Conservation (phyloP, 768 basidiomycete genomes). For the Dentipellis fragilis region DNA sequence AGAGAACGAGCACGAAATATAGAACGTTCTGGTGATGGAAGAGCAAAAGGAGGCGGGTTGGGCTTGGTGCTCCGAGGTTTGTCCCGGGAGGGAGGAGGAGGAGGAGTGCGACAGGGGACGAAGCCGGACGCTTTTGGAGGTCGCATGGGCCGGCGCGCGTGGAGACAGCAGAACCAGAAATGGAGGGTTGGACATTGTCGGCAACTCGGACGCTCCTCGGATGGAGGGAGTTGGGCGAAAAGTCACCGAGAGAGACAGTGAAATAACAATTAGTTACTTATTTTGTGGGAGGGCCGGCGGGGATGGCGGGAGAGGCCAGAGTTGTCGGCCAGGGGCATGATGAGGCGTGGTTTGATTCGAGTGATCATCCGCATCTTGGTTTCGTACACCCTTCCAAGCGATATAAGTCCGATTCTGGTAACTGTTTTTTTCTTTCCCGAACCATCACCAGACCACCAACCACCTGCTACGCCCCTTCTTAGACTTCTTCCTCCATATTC, state of each 20-base stretch:
- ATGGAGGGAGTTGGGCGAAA: background rate
- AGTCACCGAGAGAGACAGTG: background rate
- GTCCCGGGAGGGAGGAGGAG: background rate
- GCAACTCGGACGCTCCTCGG: background rate
- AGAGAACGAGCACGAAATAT: background rate
- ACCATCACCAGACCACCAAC: slow-evolving; percentile 14
- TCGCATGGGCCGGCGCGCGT: background rate
- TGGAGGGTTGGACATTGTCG: background rate
- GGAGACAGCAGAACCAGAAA: background rate
- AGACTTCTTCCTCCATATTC: slow-evolving; percentile 8
- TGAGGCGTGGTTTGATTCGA: too few relatives aligned
- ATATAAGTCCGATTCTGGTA: slow-evolving; percentile 1
- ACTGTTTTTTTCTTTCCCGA: slow-evolving; percentile 10
- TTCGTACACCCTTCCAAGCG: background rate
- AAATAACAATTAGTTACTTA: background rate
- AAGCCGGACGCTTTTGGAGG: background rate
- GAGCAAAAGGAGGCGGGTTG: background rate
- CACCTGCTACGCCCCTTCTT: slow-evolving; percentile 8
- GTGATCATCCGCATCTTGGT: too few relatives aligned
- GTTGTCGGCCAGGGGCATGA: too few relatives aligned
- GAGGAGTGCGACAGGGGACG: background rate
- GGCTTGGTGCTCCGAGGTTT: background rate
- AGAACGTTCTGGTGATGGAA: background rate
- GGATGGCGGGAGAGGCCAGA: too few relatives aligned
- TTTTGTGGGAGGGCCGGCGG: too few relatives aligned